Evolutionary conservation across 495 filamentous ascomycete species (phyloP).

Genomic region (Xylaria venustula): DNA sequence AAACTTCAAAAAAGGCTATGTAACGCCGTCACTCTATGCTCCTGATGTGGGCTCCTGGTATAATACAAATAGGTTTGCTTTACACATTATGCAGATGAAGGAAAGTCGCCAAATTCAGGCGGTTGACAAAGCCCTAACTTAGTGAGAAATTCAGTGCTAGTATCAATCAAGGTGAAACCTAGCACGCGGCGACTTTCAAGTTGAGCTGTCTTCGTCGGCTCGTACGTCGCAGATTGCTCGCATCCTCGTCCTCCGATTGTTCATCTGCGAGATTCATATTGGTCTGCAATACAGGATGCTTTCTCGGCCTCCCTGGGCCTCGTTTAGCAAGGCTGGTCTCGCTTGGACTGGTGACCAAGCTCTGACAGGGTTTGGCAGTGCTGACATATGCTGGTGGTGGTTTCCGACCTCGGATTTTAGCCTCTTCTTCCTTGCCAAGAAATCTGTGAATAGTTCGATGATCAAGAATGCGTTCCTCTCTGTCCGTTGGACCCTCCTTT

Average conservation of each 20-base stretch:
- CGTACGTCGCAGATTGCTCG: background rate
- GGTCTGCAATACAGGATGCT: background rate
- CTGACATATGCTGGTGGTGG: background rate
- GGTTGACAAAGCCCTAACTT: background rate
- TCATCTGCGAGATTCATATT: background rate
- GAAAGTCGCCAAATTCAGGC: background rate
- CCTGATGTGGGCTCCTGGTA: background rate
- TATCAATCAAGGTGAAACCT: background rate
- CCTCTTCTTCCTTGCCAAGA: conserved; percentile 64
- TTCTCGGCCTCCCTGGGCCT: conserved; percentile 11
- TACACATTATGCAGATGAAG: background rate
- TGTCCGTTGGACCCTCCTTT: conserved; percentile 65
- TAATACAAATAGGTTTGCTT: background rate
- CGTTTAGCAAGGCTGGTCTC: conserved; percentile 1
- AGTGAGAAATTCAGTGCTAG: background rate
- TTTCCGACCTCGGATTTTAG: conserved; percentile 48
- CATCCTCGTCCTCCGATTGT: conserved; percentile 1
- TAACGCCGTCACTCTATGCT: background rate
- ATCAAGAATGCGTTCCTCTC: conserved; percentile 73
- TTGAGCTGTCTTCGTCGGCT: conserved; percentile 1
- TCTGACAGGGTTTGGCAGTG: background rate
- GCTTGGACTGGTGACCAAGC: background rate
- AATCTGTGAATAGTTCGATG: conserved; percentile 72
- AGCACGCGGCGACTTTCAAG: conserved; percentile 2
- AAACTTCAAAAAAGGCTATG: background rate